Percentiles rank a stretch among this genome's conserved stretches.
Evolutionary conservation across 106 monocot species (phyloP).

Genomic region (Dactylorhiza incarnata): DNA sequence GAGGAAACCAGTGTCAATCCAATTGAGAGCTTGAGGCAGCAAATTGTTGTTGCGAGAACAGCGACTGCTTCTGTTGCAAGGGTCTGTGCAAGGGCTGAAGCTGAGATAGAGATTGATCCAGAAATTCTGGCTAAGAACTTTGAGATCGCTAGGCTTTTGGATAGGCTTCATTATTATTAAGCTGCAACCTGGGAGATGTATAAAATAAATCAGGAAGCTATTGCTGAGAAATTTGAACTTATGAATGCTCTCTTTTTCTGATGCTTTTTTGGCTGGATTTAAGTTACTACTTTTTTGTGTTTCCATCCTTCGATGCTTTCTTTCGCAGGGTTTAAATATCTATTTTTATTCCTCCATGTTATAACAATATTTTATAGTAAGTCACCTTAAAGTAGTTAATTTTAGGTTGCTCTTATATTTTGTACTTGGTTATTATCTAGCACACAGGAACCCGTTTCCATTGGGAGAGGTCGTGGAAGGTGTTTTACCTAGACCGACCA

Average conservation of each 20-base stretch:
- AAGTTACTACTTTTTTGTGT: not conserved
- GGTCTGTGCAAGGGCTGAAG: slow-evolving; percentile 43
- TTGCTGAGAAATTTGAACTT: slow-evolving; percentile 36
- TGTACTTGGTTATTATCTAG: too few relatives aligned
- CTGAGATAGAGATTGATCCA: slow-evolving; percentile 39
- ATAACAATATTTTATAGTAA: too few relatives aligned
- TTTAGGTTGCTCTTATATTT: too few relatives aligned
- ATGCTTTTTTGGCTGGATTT: not conserved
- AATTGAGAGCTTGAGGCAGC: slow-evolving; percentile 33
- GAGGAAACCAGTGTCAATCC: slow-evolving; percentile 21
- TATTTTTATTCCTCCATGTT: too few relatives aligned
- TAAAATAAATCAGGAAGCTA: slow-evolving; percentile 69
- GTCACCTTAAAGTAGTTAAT: too few relatives aligned
- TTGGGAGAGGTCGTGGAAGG: too few relatives aligned
- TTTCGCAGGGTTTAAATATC: too few relatives aligned
- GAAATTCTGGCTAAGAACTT: slow-evolving; percentile 56
- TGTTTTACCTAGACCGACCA: too few relatives aligned
- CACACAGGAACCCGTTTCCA: too few relatives aligned
- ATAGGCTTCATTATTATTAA: slow-evolving; percentile 69
- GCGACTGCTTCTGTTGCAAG: slow-evolving; percentile 40
- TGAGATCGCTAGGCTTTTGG: slow-evolving; percentile 51
- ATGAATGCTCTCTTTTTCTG: not conserved
- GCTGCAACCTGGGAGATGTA: slow-evolving; percentile 69
- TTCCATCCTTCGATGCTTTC: too few relatives aligned
- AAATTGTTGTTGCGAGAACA: slow-evolving; percentile 33